Evolutionary conservation across 2,329 filamentous ascomycete genomes (phyloP).

Genomic region (Zopfia rhizophila): DNA sequence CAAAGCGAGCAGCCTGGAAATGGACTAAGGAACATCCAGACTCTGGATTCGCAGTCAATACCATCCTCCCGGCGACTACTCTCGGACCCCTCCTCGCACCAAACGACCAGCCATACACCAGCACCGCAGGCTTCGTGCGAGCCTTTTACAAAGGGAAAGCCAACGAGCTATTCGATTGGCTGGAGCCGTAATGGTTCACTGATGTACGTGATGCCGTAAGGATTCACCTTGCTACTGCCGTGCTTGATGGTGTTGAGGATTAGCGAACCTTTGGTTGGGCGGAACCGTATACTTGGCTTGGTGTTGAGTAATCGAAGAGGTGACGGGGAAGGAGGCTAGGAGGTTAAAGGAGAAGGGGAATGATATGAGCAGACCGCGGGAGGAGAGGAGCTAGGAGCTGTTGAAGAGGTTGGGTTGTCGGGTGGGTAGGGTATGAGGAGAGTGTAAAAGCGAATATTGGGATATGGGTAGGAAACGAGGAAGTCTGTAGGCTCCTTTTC

Average conservation of each 20-base stretch:
- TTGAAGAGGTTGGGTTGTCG: constrained; percentile 21
- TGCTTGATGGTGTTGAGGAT: constrained; percentile 21
- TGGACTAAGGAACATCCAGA: constrained; percentile 15
- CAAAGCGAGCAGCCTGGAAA: constrained; percentile 24
- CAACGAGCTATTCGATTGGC: constrained; percentile 12
- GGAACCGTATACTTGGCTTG: constrained; percentile 22
- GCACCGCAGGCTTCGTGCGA: constrained; percentile 22
- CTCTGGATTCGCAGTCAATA: constrained; percentile 22
- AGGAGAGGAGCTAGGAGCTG: constrained; percentile 7
- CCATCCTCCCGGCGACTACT: constrained; percentile 20
- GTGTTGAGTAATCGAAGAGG: constrained; percentile 21
- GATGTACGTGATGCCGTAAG: constrained; percentile 24
- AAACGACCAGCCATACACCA: constrained; percentile 19
- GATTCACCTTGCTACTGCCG: constrained; percentile 26
- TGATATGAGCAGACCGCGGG: constrained; percentile 17
- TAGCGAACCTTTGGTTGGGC: constrained; percentile 24
- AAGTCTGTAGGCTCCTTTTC: too few relatives aligned
- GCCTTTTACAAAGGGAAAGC: constrained; percentile 19
- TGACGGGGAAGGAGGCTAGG: constrained; percentile 19
- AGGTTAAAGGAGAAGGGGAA: constrained; percentile 21
- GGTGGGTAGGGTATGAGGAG: constrained; percentile 21
- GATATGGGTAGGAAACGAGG: too few relatives aligned
- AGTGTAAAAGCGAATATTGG: constrained; percentile 22
- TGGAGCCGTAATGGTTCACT: constrained; percentile 19
- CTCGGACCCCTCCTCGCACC: constrained; percentile 23